Conservation (phyloP, 176 grass and related monocot genomes). For the Oryza coarctata region DNA sequence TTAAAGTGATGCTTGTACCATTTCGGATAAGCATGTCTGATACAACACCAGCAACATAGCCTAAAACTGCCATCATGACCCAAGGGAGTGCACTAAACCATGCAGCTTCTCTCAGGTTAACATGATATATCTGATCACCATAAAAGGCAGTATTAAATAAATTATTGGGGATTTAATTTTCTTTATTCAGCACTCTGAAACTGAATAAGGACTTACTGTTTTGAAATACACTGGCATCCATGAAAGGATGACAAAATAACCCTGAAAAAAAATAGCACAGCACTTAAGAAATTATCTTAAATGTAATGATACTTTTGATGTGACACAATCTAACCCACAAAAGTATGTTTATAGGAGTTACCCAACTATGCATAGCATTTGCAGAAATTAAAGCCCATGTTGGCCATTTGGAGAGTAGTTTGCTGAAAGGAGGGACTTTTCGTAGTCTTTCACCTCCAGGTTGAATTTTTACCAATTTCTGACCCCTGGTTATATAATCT, state of each 20-base stretch:
- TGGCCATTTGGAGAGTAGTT: conserved; percentile 86
- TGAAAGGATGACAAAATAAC: conserved; percentile 96
- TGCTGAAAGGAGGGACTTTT: conserved; percentile 83
- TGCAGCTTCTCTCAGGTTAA: conserved; percentile 94
- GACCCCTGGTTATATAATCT: conserved; percentile 76
- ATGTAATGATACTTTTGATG: not conserved
- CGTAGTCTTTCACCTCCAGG: conserved; percentile 52
- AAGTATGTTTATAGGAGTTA: conserved; percentile 49
- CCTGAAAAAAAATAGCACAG: conserved; percentile 62
- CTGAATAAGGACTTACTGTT: conserved; percentile 53
- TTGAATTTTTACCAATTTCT: conserved; percentile 56
- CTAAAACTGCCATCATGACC: conserved; percentile 98
- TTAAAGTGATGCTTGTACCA: conserved; percentile 72
- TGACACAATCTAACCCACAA: conserved; percentile 13
- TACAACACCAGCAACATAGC: conserved; percentile 74
- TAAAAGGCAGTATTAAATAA: conserved; percentile 17
- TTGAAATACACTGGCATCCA: conserved; percentile 99
- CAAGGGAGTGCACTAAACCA: conserved; percentile 99
- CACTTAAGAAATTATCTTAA: conserved; percentile 5
- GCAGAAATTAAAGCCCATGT: conserved; percentile 98
- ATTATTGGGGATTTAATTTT: not conserved
- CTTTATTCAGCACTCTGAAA: conserved; percentile 33
- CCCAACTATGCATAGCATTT: conserved; percentile 99
- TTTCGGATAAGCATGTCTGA: conserved; percentile 79
- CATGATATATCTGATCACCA: conserved; percentile 70